Percentiles rank a stretch among this genome's conserved stretches.
phyloP scores from a whole-genome alignment of 768 basidiomycete species.

The Macrolepiota dolichaula region DNA sequence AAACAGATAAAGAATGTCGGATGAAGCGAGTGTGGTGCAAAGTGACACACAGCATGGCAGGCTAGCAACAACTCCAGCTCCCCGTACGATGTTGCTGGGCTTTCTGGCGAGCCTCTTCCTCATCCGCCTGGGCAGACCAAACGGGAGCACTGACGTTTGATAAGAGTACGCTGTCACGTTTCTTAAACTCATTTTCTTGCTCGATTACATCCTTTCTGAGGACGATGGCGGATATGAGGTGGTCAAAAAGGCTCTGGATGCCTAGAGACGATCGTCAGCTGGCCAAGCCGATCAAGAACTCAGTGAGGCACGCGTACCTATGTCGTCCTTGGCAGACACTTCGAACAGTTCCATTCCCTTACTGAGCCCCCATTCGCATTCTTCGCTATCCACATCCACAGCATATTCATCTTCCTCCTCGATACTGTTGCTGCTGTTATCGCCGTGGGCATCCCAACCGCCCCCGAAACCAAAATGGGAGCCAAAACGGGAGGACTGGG shows the following conservation, averaged over 20 bases:
- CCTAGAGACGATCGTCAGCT: constrained; percentile 40
- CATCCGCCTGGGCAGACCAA: constrained; percentile 80
- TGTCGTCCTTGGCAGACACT: constrained; percentile 87
- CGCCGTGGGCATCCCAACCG: constrained; percentile 54
- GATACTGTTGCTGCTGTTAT: constrained; percentile 64
- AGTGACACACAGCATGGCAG: constrained; percentile 20
- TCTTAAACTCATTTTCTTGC: constrained; percentile 73
- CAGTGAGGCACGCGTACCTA: constrained; percentile 46
- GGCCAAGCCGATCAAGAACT: constrained; percentile 13
- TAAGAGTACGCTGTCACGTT: constrained; percentile 82
- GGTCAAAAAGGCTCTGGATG: constrained; percentile 75
- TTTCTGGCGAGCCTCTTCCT: constrained; percentile 66
- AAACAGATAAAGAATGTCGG: constrained; percentile 1
- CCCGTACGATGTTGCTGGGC: constrained; percentile 38
- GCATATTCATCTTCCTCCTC: constrained; percentile 64
- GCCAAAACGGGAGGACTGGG: constrained; percentile 56
- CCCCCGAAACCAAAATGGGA: constrained; percentile 52
- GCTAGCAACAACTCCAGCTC: constrained; percentile 72
- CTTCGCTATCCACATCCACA: constrained; percentile 53
- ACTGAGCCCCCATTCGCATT: constrained; percentile 71
- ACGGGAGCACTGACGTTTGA: constrained; percentile 58
- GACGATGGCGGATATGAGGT: constrained; percentile 79
- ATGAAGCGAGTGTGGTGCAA: not conserved
- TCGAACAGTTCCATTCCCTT: constrained; percentile 88
- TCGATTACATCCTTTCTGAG: constrained; percentile 76